A percentile compares a stretch with the other conserved stretches of the same genome.
Conservation (phyloP, 495 filamentous ascomycete species). For the Lasiosphaeria miniovina region DNA sequence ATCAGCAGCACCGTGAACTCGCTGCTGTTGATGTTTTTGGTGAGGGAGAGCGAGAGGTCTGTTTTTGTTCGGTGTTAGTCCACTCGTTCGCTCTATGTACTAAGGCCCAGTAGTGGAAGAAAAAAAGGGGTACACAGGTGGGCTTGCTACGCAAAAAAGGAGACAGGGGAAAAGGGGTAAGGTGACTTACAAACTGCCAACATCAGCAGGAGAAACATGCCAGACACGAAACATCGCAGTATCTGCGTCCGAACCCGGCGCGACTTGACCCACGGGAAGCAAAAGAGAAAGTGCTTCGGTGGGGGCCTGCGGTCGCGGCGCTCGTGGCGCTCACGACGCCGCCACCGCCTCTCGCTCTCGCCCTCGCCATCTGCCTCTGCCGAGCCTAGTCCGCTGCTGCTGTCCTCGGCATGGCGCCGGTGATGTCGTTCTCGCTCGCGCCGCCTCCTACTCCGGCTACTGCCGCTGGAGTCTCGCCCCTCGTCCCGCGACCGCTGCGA, state of each 20-base stretch:
- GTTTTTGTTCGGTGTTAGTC: constrained; percentile 8
- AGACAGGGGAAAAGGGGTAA: background rate
- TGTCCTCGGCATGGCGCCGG: background rate
- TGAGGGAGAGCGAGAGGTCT: constrained; percentile 70
- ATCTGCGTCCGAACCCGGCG: constrained; percentile 53
- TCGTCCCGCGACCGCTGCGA: constrained; percentile 10
- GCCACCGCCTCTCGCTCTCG: background rate
- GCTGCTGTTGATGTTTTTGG: constrained; percentile 51
- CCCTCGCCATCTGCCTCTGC: background rate
- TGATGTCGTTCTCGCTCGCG: constrained; percentile 10
- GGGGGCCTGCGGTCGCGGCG: constrained; percentile 11
- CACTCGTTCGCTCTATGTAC: too few relatives aligned
- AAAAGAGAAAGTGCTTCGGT: constrained; percentile 46
- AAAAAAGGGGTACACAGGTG: background rate
- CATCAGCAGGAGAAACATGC: constrained; percentile 50
- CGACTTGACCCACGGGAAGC: constrained; percentile 53
- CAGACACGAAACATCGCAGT: constrained; percentile 55
- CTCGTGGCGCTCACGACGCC: background rate
- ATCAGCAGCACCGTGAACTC: constrained; percentile 75
- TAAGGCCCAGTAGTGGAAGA: background rate
- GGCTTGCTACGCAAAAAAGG: background rate
- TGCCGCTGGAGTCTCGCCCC: constrained; percentile 5
- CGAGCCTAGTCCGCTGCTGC: background rate
- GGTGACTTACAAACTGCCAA: constrained; percentile 57
- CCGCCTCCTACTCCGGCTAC: constrained; percentile 9